These are phyloP conservation scores for Metroxylon sagu DNA, from an alignment of 176 grass and related monocot species.

Conservation along the genomic window DNA sequence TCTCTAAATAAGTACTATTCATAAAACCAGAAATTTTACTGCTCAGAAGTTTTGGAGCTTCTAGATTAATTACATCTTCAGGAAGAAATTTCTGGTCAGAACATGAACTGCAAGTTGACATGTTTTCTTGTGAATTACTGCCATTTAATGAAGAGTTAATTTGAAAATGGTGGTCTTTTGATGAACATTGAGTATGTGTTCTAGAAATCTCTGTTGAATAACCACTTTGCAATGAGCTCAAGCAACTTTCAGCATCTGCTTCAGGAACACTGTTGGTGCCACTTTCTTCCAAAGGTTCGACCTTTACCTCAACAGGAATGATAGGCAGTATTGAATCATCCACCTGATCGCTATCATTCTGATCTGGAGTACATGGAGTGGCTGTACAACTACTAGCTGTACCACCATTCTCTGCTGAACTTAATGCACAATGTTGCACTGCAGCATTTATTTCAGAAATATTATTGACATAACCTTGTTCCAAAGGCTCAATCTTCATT, in stretches of 20 bases:
- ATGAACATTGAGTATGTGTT: too few species aligned
- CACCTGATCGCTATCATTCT: constrained; percentile 12
- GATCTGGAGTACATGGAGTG: neutral
- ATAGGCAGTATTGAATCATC: neutral
- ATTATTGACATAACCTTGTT: constrained; percentile 5
- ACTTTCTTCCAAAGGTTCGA: constrained; percentile 23
- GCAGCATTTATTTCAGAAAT: constrained; percentile 5
- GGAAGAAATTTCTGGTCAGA: too few species aligned
- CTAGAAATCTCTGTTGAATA: too few species aligned
- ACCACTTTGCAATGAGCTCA: too few species aligned
- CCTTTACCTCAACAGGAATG: constrained; percentile 32
- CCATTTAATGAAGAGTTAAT: too few species aligned
- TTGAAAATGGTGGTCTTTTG: too few species aligned
- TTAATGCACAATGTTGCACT: constrained; percentile 2
- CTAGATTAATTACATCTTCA: constrained; percentile 1
- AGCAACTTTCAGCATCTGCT: constrained; percentile 14
- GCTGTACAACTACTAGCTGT: constrained; percentile 1
- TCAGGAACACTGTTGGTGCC: constrained; percentile 13
- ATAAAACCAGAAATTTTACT: neutral
- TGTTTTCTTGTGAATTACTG: too few species aligned
- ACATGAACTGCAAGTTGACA: too few species aligned
- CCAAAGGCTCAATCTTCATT: neutral
- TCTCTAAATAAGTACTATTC: neutral
- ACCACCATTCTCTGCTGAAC: neutral
- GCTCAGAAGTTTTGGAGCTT: neutral